Evolutionary conservation across 2,329 filamentous ascomycete species (phyloP).

Genomic region (Daldinia sp.): DNA sequence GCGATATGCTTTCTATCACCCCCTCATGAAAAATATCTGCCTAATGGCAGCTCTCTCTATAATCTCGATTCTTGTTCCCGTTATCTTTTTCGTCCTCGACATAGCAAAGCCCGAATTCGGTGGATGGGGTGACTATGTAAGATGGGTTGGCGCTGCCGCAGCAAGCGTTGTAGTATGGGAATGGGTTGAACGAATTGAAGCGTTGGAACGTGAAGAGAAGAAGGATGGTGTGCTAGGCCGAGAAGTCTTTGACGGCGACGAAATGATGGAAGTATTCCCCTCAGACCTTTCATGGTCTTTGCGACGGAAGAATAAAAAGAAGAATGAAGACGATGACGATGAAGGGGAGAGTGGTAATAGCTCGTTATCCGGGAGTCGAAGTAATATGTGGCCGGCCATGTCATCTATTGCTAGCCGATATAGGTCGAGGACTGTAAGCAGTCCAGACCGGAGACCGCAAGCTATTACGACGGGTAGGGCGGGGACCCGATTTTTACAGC

Average conservation of each 20-base stretch:
- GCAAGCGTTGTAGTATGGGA: slow-evolving; percentile 98
- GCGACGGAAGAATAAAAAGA: slow-evolving; percentile 43
- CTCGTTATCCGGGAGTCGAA: slow-evolving; percentile 42
- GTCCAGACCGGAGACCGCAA: slow-evolving; percentile 32
- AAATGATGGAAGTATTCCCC: slow-evolving; percentile 77
- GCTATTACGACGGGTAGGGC: slow-evolving; percentile 38
- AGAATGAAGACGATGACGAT: slow-evolving; percentile 42
- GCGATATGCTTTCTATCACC: slow-evolving; percentile 88
- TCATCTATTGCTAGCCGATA: slow-evolving; percentile 53
- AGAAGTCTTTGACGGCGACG: slow-evolving; percentile 92
- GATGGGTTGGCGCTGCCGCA: slow-evolving; percentile 94
- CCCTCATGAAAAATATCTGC: slow-evolving; percentile 87
- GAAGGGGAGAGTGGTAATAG: slow-evolving; percentile 46
- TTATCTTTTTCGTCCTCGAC: slow-evolving; percentile 93
- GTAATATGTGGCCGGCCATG: slow-evolving; percentile 52
- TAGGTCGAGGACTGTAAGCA: slow-evolving; percentile 43
- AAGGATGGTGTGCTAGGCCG: slow-evolving; percentile 91
- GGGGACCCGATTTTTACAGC: slow-evolving; percentile 53
- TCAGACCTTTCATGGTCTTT: slow-evolving; percentile 60
- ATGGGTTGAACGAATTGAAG: slow-evolving; percentile 95
- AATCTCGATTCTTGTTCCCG: slow-evolving; percentile 83
- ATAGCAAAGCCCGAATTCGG: slow-evolving; percentile 85
- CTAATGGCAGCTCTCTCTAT: slow-evolving; percentile 82
- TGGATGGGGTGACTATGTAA: slow-evolving; percentile 93
- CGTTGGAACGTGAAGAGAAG: slow-evolving; percentile 89